These are phyloP conservation scores for Bipolaris bicolor DNA, from an alignment of 2,329 filamentous ascomycete species.

Conservation along the genomic window DNA sequence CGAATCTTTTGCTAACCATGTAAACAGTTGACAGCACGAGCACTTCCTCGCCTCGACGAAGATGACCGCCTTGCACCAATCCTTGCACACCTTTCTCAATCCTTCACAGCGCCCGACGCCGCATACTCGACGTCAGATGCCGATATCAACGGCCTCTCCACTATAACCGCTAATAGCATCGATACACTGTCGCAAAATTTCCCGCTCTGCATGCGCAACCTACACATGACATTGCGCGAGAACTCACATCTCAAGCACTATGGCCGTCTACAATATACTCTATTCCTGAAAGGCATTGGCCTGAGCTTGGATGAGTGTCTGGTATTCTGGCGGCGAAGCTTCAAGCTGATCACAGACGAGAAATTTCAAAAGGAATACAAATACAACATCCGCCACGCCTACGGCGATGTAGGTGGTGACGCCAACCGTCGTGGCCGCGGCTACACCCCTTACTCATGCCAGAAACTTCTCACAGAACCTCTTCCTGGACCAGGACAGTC, in stretches of 20 bases:
- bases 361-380: conserved; percentile 97
- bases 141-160: conserved; percentile 78
- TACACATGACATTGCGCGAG: conserved; percentile 84
- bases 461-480: conserved; percentile 91
- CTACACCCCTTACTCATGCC: conserved; percentile 90
- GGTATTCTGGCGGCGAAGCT: conserved; percentile 86
- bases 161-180: conserved; percentile 65
- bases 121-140: conserved; percentile 73
- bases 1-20: conserved; percentile 5
- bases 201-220: conserved; percentile 90
- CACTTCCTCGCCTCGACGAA: conserved; percentile 90
- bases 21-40: conserved; percentile 79
- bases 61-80: conserved; percentile 86
- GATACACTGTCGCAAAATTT: conserved; percentile 80
- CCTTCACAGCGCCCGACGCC: conserved; percentile 90
- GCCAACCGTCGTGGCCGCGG: conserved; percentile 83
- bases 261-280: conserved; percentile 89
- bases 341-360: conserved; percentile 88
- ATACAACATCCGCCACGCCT: conserved; percentile 94
- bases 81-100: conserved; percentile 85
- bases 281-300: conserved; percentile 96
- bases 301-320: conserved; percentile 90
- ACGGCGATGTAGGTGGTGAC: conserved; percentile 95
- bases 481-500: conserved; percentile 84
- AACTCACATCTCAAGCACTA: conserved; percentile 93